Base-by-base conservation (phyloP, 2,329 filamentous ascomycete species). In the Botrytis porri region DNA sequence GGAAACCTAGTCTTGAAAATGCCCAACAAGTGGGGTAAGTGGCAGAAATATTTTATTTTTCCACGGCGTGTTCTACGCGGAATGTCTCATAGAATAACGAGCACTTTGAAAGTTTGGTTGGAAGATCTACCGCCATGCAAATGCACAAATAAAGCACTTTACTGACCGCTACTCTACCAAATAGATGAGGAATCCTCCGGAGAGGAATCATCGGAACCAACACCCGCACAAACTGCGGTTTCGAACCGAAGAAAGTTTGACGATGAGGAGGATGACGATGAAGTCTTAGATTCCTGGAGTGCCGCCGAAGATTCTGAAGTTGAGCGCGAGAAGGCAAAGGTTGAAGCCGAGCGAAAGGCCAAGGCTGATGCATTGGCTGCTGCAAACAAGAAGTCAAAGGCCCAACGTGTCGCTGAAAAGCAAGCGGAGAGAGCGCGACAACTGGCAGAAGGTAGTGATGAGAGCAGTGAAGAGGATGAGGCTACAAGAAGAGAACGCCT, bases 251-350 rank as follows among this genome's bases (percentile, higher is more conserved):
- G 88, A 82, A 94, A 96, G 85, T 97, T 97, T 81, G 94, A 96
- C 78, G 95, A 98, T 78, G 95, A 98, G 82, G 90, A 95, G 48
- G 90, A 92, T 77, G 86, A 86, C 78, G 93, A 97, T 83, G 95
- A 73, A 20, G 72, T 98, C 73, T 89, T 98, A 80, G 96, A 99
- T 74, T 95, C 93, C 48, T 99, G 96, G 96, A 95, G 98, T 80
- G 95, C 93, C 73, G 95, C 93, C 78, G 96, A 98, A 81, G 96
- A 99, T 85, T 97, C 94, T 75, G 96, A 99, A 80, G 95, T 91
- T 79, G 96, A 99, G 86, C 93, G 94, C 80, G 95, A 98, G 84
- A 99, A 98, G 87, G 93, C 89, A 41, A 93, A 92, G 84, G 96
- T 95, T 85, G 94, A 91, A 69, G 91, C 88, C 9, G 95, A 93